Base-by-base conservation (phyloP, 106 monocot species). In the Acanthochlamys bracteata region DNA sequence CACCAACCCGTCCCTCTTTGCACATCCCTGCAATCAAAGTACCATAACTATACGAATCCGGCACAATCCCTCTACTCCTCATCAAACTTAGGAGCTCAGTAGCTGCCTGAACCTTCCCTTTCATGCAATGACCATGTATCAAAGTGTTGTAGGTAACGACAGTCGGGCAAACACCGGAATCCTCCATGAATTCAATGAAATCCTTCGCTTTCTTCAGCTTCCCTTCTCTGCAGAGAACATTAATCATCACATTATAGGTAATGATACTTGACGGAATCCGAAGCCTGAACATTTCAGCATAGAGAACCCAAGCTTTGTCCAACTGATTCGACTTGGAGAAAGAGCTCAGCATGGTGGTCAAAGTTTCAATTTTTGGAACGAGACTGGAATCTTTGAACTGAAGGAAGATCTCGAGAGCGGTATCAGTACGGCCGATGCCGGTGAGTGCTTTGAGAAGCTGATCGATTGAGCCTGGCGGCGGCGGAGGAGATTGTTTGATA, bases 241-340 rank as follows among this genome's bases (percentile, higher is more conserved):
- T 82, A 55, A 95, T 73, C 94, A 95, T 95, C 46, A 95, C 82
- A 46, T 95, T 95, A 73, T 75, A 95, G 24, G 94, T 95, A 45
- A 76, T 60, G 25, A 82, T 69, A 15, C 64, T 82, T 4, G 84
- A 82, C 10, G 69, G 66, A 61, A 90, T 79, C 42, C 78, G 69
- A 64, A 82, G 73, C 12, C 80, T 74, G 64, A 76, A 82, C 90
- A 95, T 90, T 57, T 95, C 86, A 15, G 86, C 94, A 53, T 82
- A 95, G 42, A 95, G 24, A 21, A 74, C 63, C 84, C 86, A 92
- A 7, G 81, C 84, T 17, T 63, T 67, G 14, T 70, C 69, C 10
- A 60, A 39, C 10, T 55, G 77, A 20, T 67, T 45, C 0, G 55
- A 16, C 52, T 60, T 73, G 39, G 64, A 51, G 70, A 77, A 75